Evolutionary conservation across 176 grass and related monocot species (phyloP), one percentile per base, ranked within the genome.

Genomic region (Oryza rufipogon): DNA sequence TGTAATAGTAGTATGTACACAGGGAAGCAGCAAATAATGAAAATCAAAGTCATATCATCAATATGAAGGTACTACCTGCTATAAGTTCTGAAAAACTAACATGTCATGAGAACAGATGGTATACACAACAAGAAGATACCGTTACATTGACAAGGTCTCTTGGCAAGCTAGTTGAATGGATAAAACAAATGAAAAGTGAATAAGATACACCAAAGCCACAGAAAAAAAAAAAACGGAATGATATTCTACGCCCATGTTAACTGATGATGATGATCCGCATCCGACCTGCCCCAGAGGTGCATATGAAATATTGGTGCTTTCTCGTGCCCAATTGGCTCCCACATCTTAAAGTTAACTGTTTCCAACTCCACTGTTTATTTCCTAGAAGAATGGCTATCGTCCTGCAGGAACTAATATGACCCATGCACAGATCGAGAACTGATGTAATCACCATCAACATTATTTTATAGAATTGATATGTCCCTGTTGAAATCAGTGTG

Each of bases 361-460:
- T 75, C 23, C 64, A 67, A 56, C 78, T 78, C 42, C 83, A 38
- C 34, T 76, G 80, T 44, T 91, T 87, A 84, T 87, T 80, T 65
- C 44, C 51, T 56, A 64, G 33, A 87, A 91, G 44, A 80, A 80
- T 70, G 70, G 19, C 81, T 80, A 56, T 70, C 9, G 49, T 79
- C 51, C 9, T 8, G 82, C 51, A 71, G 70, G 70, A 90, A 84
- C 17, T 80, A 87, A 87, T 51, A 75, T n/a, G 47, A 68, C 63
- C 68, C 68, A 73, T 74, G 79, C 58, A 9, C 74, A 78, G 88
- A 77, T 61, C 67, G 58, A 90, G 19, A 82, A 67, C 73, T 58
- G 71, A 70, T 80, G 44, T 16, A 70, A 80, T 70, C 41, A 74
- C 48, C 48, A 70, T 52, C 66, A 65, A 70, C 69, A 80, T 39